Base-by-base conservation (phyloP, 495 filamentous ascomycete species). In the Corynascus novoguineensis region DNA sequence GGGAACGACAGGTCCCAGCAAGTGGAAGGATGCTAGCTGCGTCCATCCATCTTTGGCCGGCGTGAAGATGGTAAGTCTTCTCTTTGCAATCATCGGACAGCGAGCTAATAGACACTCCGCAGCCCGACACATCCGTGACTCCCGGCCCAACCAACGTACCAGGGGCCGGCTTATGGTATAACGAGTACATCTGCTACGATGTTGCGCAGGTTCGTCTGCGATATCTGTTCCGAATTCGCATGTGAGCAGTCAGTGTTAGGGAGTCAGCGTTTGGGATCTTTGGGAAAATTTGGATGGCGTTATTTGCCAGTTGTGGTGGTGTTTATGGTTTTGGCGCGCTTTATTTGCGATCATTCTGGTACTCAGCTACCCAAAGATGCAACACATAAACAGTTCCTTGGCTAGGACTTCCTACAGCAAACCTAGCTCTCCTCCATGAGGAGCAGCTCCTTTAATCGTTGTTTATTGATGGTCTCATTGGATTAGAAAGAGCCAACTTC, bases 141-240 rank as follows among this genome's bases (percentile, higher is more conserved):
- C 76, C 79, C 4, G 72, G 70, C 1, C 22, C 65, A 3, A 80
- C 76, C 4, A 64, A 66, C 11, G 59, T 75, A 8, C 15, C 45
- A 0, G 54, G 60, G 27, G 65, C 73, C 0, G 60, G 59, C 19
- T 70, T 86, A 21, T 62, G 66, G 5, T 86, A 85, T 65, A 86
- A 86, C 62, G 84, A 87, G 76, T 95, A 91, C 65, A 89, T 93
- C 47, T 78, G 78, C 27, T 96, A 96, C 62, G 83, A 92, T 64
- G 77, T 89, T 9, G 74, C 84, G 1, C 90, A 96, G 73, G 81
- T 95, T 29, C 79, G 84, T 17, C 77, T 92, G 53, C 78, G 86
- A 8, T 96, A 96, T 66, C 72, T 96, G 14, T 84, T 95, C 62
- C 78, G 82, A 14, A 79, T 90, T 44, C 70, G 71, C 51, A 82